These are phyloP conservation scores for Monosporascus sp. DNA, from an alignment of 2,329 filamentous ascomycete species.

Conservation along the genomic window DNA sequence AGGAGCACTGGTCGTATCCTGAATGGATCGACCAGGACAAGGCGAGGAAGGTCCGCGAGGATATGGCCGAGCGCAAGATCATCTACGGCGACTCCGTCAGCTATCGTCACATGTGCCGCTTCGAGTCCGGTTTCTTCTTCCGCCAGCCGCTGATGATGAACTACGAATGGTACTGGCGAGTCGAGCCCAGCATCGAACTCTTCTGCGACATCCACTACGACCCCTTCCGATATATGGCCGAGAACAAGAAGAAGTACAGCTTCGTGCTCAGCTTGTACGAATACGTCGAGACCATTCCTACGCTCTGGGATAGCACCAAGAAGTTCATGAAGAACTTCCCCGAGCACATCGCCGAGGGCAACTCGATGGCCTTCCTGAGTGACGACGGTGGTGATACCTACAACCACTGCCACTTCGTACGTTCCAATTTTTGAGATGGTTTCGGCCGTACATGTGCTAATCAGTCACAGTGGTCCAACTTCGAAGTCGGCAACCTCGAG, in stretches of 20 bases:
- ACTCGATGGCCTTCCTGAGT: slow-evolving; percentile 86
- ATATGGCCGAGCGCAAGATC: slow-evolving; percentile 91
- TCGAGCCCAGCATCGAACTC: slow-evolving; percentile 93
- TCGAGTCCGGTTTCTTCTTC: slow-evolving; percentile 99
- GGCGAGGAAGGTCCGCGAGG: slow-evolving; percentile 82
- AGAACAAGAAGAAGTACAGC: slow-evolving; percentile 96
- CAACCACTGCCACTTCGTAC: slow-evolving; percentile 95
- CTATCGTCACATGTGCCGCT: slow-evolving; percentile 99
- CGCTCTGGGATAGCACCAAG: slow-evolving; percentile 91
- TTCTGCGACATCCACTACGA: slow-evolving; percentile 96
- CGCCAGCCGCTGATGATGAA: slow-evolving; percentile 87
- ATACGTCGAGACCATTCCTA: slow-evolving; percentile 93
- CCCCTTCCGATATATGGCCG: slow-evolving; percentile 93
- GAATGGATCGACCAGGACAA: slow-evolving; percentile 93
- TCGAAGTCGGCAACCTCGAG: slow-evolving; percentile 88
- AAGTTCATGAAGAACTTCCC: slow-evolving; percentile 89
- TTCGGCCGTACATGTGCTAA: slow-evolving; percentile 17
- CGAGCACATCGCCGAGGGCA: slow-evolving; percentile 77
- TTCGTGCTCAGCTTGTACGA: slow-evolving; percentile 95
- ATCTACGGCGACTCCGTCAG: slow-evolving; percentile 97
- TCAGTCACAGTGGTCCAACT: slow-evolving; percentile 82
- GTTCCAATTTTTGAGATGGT: slow-evolving; percentile 26
- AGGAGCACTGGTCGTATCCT: slow-evolving; percentile 96
- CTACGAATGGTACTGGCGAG: slow-evolving; percentile 99
- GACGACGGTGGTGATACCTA: slow-evolving; percentile 88